phyloP scores from a whole-genome alignment of 148 eudicot genomes.

The Chenopodium berlandieri region DNA sequence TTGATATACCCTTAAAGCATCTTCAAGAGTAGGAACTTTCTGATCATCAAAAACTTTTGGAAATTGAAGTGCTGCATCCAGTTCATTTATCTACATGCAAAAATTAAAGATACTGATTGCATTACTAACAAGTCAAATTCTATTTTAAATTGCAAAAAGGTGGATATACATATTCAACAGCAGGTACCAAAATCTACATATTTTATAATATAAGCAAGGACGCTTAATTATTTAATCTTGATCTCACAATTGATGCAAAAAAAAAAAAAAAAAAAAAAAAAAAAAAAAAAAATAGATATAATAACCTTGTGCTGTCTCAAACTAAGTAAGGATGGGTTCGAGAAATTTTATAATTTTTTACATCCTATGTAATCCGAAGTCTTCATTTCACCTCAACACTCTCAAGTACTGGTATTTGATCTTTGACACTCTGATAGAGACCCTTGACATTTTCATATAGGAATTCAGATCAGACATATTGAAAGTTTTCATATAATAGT shows the following conservation, averaged over 20 bases:
- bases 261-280: not conserved
- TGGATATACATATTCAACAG: not conserved
- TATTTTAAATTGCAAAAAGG: not conserved
- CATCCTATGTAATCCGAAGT: not conserved
- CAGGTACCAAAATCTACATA: not conserved
- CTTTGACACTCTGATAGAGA: not conserved
- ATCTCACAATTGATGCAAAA: not conserved
- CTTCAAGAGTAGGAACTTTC: constrained; percentile 63
- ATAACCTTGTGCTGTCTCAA: not conserved
- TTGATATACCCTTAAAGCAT: constrained; percentile 68
- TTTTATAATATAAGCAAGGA: not conserved
- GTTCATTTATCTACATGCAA: constrained; percentile 59
- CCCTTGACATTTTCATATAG: not conserved
- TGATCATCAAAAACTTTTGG: constrained; percentile 42
- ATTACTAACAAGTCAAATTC: not conserved
- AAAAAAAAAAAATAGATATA: not conserved
- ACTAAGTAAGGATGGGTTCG: not conserved
- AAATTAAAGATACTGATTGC: constrained; percentile 24
- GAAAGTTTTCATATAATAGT: no score
- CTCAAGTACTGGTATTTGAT: not conserved
- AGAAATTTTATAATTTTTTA: not conserved
- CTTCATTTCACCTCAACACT: not conserved
- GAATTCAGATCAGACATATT: not conserved
- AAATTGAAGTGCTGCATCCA: constrained; percentile 44
- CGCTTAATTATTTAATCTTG: not conserved